Conservation (phyloP, 2,329 filamentous ascomycete species). For the Exutisphaerella laricina region DNA sequence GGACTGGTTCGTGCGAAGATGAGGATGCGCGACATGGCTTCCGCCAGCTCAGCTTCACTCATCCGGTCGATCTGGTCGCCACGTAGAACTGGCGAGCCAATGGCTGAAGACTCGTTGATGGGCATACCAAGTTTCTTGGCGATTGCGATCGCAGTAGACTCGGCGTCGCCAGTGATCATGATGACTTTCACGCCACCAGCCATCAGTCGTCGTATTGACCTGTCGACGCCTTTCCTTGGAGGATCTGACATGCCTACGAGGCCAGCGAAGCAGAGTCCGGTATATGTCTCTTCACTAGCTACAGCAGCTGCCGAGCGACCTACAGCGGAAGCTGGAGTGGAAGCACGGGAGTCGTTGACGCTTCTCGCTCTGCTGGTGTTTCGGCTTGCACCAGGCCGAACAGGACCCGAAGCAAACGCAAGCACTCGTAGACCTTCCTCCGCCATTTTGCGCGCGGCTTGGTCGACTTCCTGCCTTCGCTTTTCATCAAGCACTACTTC, state of each 20-base stretch:
- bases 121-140: slow-evolving; percentile 93
- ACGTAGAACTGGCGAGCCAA: slow-evolving; percentile 66
- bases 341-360: slow-evolving; percentile 18
- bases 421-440: slow-evolving; percentile 83
- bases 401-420: slow-evolving; percentile 82
- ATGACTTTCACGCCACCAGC: slow-evolving; percentile 93
- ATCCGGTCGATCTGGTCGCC: slow-evolving; percentile 93
- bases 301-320: slow-evolving; percentile 5
- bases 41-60: slow-evolving; percentile 75
- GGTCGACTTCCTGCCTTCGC: slow-evolving; percentile 65
- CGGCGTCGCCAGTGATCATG: slow-evolving; percentile 98
- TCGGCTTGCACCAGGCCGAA: slow-evolving; percentile 28
- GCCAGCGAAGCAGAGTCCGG: slow-evolving; percentile 79
- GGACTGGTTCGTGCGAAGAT: slow-evolving; percentile 96
- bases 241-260: slow-evolving; percentile 97
- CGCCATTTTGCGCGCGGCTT: slow-evolving; percentile 82
- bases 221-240: slow-evolving; percentile 80
- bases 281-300: slow-evolving; percentile 64
- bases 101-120: slow-evolving; percentile 56
- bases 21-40: slow-evolving; percentile 79
- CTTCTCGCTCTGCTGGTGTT: slow-evolving; percentile 11
- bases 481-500: slow-evolving; percentile 78
- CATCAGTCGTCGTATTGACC: slow-evolving; percentile 84
- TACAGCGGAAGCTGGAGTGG: slow-evolving; percentile 13
- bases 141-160: slow-evolving; percentile 90